Conservation (phyloP, 805 yeast genomes). For the Saccharomycopsis synnaedendra region DNA sequence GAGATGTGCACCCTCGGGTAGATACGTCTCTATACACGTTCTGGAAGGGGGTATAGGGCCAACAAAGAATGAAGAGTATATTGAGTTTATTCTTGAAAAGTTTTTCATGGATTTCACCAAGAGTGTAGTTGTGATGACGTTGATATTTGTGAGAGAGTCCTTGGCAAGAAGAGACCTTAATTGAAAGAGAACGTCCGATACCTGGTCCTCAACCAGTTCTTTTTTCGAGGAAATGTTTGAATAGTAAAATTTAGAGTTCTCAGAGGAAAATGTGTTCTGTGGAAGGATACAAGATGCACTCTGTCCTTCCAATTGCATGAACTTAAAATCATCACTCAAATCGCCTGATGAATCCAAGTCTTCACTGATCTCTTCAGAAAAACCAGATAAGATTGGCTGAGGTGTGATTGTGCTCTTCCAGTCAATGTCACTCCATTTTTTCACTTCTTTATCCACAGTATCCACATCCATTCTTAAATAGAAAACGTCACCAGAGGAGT, state of each 20-base stretch:
- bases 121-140: slow-evolving; percentile 27
- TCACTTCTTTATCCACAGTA: slow-evolving; percentile 28
- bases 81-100: slow-evolving; percentile 49
- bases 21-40: slow-evolving; percentile 59
- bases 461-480: slow-evolving; percentile 39
- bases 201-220: slow-evolving; percentile 32
- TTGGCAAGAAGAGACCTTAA: slow-evolving; percentile 26
- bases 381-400: slow-evolving; percentile 27
- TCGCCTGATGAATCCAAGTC: background rate
- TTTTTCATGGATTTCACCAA: slow-evolving; percentile 51
- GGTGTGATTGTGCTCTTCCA: slow-evolving; percentile 11
- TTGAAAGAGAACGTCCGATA: slow-evolving; percentile 35
- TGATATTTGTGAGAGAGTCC: slow-evolving; percentile 18
- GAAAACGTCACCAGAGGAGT: slow-evolving; percentile 53
- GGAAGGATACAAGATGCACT: too few relatives aligned
- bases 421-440: slow-evolving; percentile 2
- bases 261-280: too few relatives aligned
- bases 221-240: slow-evolving; percentile 30
- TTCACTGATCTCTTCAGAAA: slow-evolving; percentile 27
- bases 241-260: slow-evolving; percentile 24
- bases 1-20: slow-evolving; percentile 28
- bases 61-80: slow-evolving; percentile 46
- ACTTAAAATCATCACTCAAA: too few relatives aligned
- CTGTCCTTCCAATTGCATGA: too few relatives aligned
- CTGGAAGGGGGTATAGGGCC: slow-evolving; percentile 78